phyloP scores from a whole-genome alignment of 2,329 filamentous ascomycete genomes.

The Apiospora rasikravindrae region DNA sequence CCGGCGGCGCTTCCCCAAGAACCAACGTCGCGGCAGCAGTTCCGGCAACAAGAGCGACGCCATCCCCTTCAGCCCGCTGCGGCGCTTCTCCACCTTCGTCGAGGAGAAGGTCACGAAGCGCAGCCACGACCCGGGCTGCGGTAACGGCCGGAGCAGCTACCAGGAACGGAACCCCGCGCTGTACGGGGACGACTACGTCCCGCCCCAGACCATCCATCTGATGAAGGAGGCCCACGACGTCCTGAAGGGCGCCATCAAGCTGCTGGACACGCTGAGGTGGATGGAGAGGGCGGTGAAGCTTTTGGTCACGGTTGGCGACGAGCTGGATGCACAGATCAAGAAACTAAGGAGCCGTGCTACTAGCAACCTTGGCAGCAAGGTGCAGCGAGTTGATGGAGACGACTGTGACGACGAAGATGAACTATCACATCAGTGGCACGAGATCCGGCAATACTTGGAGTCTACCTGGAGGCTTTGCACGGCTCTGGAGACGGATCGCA shows the following conservation, averaged over 20 bases:
- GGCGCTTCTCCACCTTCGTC: conserved; percentile 34
- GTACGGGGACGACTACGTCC: conserved; percentile 40
- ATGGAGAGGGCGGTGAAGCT: conserved; percentile 53
- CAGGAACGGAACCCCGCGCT: conserved; percentile 17
- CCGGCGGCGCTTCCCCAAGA: conserved; percentile 29
- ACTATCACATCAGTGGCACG: conserved; percentile 49
- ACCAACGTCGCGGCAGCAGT: conserved; percentile 22
- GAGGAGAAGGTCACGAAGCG: conserved; percentile 32
- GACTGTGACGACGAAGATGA: conserved; percentile 35
- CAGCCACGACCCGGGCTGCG: not conserved
- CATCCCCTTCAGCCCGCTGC: conserved; percentile 32
- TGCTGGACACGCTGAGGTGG: conserved; percentile 53
- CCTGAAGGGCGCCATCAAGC: conserved; percentile 50
- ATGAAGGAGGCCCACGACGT: conserved; percentile 55
- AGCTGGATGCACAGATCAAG: conserved; percentile 41
- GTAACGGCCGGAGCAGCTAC: not conserved
- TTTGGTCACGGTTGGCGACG: conserved; percentile 49
- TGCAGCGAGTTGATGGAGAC: conserved; percentile 18
- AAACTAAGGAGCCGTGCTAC: conserved; percentile 29
- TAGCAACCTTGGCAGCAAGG: conserved; percentile 21
- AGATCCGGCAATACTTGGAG: conserved; percentile 53
- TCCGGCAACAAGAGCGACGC: not conserved
- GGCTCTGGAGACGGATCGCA: conserved; percentile 50
- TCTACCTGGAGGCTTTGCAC: conserved; percentile 49
- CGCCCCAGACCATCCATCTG: conserved; percentile 51